Evolutionary conservation across 306 rosid genomes (phyloP), one percentile per base, ranked within the genome.

Genomic region (Gleditsia sinensis): DNA sequence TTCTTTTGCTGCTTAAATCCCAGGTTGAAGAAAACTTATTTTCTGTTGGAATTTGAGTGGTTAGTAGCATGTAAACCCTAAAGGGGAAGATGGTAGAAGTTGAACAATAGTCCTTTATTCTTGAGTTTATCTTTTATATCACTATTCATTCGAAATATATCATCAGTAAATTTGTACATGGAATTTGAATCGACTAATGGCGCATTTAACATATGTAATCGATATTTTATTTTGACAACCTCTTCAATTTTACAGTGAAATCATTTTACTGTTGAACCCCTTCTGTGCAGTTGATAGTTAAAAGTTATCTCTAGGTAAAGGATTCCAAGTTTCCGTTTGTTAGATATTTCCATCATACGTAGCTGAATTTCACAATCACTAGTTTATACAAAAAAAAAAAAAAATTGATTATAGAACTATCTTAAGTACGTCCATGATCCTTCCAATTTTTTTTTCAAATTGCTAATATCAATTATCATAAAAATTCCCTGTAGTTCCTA

Each of bases 401-500:
- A 40, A 20, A 50, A 36, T 57, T 27, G 60, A 64, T 36, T 67
- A 55, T 75, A 32, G n/a, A 70, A 55, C 68, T 61, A 30, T 71
- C 36, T 27, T 59, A 25, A 43, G 55, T 27, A 32, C 34, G 53
- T 12, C 16, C 30, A 48, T 56, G 33, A 49, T 40, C 72, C 17
- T 32, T 53, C 32, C 14, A 40, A 36, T 56, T 76, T 54, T 58
- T 67, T 9, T 37, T 72, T 43, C 27, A 21, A 39, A 10, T 57
- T 34, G 13, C 20, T 20, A 72, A 39, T 73, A 67, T 77, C 70
- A 66, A 69, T 63, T 56, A 82, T 42, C 42, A 64, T 20, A 79
- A 24, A 58, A 57, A 6, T 69, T 72, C 74, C 67, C 78, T 82
- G 81, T 86, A 90, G 96, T 83, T 20, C 89, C 98, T 51, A 87